Evolutionary conservation across 2,329 filamentous ascomycete species (phyloP), one percentile per base, ranked within the genome.

Genomic region (Daldinia sp.): DNA sequence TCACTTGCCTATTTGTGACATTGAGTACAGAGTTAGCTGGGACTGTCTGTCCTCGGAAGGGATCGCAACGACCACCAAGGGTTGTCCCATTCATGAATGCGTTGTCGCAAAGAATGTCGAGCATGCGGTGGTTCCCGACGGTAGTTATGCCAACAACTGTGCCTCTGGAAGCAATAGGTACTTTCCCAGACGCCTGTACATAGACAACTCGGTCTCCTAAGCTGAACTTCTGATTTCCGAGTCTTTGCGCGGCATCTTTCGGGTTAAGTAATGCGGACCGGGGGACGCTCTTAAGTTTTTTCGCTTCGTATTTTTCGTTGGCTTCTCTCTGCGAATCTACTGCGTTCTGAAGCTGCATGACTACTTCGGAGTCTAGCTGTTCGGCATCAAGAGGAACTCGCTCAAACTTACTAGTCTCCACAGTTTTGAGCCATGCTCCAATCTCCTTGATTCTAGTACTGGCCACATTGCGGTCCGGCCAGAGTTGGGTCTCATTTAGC

Each of bases 81-180:
- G 92, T 95, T 1, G 94, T 97, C 66, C 95, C 95, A 73, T 93
- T 96, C 94, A 99, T 98, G 78, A 99, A 99, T 0, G 93, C 91
- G 10, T 87, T 87, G 75, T 99, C 96, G 78, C 97, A 99, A 6
- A 99, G 89, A 59, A 98, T 87, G 75, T 99, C 95, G 34, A 99
- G 83, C 60, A 97, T 84, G 47, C 92, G 86, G 23, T 90, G 90
- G 58, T 92, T 91, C 17, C 93, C 85, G 27, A 94, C 97, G 58
- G 92, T 90, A 63, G 93, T 97, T 74, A 97, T 90, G 32, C 95
- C 95, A 58, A 96, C 90, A n/a, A 99, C 92, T 1, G 95, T 98
- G 71, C 96, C 95, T 55, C 90, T 88, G 54, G 91, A 91, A 32
- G 91, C 94, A 71, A 99, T 96, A 1, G 95, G 95, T 1, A 99